Percentiles rank a stretch among this genome's conserved stretches.
These are phyloP conservation scores for Pythium coloratum DNA, from an alignment of 352 stramenopile species.

Conservation along the genomic window DNA sequence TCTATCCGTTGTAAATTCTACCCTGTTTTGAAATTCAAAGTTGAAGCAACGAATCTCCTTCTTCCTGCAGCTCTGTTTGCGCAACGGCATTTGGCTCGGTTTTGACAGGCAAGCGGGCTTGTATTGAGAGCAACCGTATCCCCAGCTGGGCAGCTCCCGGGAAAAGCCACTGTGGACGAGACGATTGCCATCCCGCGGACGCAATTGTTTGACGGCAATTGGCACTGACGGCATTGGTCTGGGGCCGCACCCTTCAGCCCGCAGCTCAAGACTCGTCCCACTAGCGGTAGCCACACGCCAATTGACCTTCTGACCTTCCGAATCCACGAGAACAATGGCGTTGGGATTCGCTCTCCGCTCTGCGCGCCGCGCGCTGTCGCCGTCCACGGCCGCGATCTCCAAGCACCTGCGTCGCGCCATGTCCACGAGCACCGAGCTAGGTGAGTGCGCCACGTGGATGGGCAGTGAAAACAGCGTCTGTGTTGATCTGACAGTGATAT, in stretches of 20 bases:
- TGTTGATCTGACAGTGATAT: background rate
- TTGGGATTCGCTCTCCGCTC: background rate
- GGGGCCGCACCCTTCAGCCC: background rate
- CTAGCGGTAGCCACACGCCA: background rate
- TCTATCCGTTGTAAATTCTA: background rate
- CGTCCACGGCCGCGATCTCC: background rate
- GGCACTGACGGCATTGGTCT: too few relatives aligned
- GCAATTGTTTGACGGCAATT: background rate
- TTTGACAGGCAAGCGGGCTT: background rate
- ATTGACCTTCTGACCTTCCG: background rate
- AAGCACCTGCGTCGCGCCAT: background rate
- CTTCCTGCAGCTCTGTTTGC: background rate
- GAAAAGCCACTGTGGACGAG: constrained; percentile 1
- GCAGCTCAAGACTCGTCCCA: background rate
- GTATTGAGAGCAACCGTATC: background rate
- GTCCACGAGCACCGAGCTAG: background rate
- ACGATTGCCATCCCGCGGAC: background rate
- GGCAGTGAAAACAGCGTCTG: background rate
- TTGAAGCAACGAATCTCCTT: constrained; percentile 1
- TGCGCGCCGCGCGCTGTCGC: background rate
- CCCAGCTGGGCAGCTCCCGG: background rate
- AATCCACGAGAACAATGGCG: background rate
- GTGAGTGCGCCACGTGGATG: background rate
- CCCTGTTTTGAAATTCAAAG: constrained; percentile 5
- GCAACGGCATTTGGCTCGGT: background rate